phyloP scores from a whole-genome alignment of 1,284 basidiomycete species.

The Pyrrhoderma noxium region DNA sequence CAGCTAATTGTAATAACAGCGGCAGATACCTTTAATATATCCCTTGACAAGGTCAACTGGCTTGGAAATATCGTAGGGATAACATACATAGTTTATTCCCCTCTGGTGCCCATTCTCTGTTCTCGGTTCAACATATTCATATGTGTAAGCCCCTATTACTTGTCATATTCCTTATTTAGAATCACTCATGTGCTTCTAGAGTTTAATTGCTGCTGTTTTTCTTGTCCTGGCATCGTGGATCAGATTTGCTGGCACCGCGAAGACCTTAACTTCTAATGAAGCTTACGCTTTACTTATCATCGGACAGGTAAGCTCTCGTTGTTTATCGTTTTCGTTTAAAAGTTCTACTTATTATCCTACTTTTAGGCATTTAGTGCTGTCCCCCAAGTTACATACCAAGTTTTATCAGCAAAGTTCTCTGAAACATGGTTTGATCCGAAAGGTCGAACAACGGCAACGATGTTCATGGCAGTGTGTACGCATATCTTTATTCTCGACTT shows the following conservation, averaged over 20 bases:
- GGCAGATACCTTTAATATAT: conserved; percentile 51
- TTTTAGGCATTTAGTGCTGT: conserved; percentile 51
- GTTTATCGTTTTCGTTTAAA: too few species aligned
- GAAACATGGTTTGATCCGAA: conserved; percentile 73
- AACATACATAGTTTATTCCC: conserved; percentile 53
- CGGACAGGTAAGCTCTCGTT: conserved; percentile 55
- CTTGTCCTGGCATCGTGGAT: conserved; percentile 65
- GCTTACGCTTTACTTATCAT: conserved; percentile 59
- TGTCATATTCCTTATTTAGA: too few species aligned
- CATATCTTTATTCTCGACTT: not conserved
- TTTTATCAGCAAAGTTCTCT: conserved; percentile 63
- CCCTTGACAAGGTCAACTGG: conserved; percentile 68
- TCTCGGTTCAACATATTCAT: conserved; percentile 49
- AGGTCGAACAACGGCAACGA: conserved; percentile 71
- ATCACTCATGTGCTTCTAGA: conserved; percentile 30
- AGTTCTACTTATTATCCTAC: too few species aligned
- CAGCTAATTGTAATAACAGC: too few species aligned
- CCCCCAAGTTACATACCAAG: conserved; percentile 61
- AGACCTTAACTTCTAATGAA: conserved; percentile 39
- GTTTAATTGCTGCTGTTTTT: conserved; percentile 43
- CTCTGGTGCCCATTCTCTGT: conserved; percentile 49
- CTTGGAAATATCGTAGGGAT: conserved; percentile 59
- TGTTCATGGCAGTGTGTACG: conserved; percentile 66
- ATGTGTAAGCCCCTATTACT: conserved; percentile 38
- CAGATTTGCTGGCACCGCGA: conserved; percentile 58